phyloP scores from a whole-genome alignment of 2,329 filamentous ascomycete species.

The Neurospora crassa region DNA sequence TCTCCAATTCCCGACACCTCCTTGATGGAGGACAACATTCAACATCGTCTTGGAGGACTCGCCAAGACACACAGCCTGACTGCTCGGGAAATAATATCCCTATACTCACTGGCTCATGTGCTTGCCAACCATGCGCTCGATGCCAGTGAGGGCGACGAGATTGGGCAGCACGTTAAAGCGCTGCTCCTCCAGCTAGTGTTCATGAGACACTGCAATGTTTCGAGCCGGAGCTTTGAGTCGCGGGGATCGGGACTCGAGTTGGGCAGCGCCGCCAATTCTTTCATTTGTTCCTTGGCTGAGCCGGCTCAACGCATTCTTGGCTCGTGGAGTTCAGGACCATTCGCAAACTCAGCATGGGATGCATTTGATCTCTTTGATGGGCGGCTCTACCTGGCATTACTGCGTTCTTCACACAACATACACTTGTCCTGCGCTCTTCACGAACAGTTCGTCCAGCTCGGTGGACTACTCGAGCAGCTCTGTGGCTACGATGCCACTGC shows the following conservation, averaged over 20 bases:
- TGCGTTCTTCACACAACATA: conserved; percentile 2
- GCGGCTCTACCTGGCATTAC: conserved; percentile 9
- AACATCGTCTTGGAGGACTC: background rate
- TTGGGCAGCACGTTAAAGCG: conserved; percentile 8
- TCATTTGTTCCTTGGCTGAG: conserved; percentile 3
- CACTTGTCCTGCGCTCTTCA: conserved; percentile 4
- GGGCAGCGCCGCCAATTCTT: background rate
- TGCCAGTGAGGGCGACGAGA: background rate
- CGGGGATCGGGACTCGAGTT: background rate
- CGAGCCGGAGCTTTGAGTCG: conserved; percentile 14
- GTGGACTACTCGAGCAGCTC: conserved; percentile 7
- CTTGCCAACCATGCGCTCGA: conserved; percentile 3
- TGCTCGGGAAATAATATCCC: conserved; percentile 13
- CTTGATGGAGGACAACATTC: background rate
- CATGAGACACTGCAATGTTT: conserved; percentile 17
- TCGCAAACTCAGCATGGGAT: conserved; percentile 12
- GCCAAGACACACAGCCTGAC: conserved; percentile 6
- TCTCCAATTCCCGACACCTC: background rate
- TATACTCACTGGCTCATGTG: conserved; percentile 15
- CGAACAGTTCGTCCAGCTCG: conserved; percentile 2
- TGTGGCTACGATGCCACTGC: background rate
- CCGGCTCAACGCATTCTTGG: background rate
- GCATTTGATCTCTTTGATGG: conserved; percentile 19
- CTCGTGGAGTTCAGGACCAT: background rate
- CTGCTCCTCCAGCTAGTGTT: conserved; percentile 20